Conservation (phyloP, 345 rosid genomes). For the Linum tenue region DNA sequence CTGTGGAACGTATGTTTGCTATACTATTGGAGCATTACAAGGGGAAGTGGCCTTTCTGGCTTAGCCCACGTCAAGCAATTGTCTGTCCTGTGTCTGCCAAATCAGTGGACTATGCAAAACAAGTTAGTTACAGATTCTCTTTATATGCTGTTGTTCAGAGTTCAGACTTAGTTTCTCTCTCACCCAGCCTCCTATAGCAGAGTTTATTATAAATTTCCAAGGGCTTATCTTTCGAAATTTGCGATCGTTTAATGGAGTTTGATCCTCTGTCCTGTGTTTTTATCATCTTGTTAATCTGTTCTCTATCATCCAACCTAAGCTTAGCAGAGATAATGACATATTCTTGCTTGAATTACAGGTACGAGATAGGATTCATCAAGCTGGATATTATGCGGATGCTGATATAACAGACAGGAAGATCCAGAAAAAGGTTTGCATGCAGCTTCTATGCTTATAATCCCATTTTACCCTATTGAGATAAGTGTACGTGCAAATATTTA, state of each 20-base stretch:
- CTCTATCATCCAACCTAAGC: not conserved
- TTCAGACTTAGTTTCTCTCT: not conserved
- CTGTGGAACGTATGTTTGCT: conserved; percentile 94
- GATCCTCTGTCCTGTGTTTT: too few species aligned
- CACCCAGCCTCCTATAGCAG: conserved; percentile 1
- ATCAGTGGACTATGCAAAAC: conserved; percentile 53
- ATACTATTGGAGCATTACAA: conserved; percentile 88
- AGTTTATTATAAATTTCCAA: not conserved
- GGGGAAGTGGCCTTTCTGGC: conserved; percentile 99
- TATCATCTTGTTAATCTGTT: too few species aligned
- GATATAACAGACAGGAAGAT: conserved; percentile 78
- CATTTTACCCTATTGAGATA: not conserved
- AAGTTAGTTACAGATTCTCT: conserved; percentile 35
- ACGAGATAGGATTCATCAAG: conserved; percentile 45
- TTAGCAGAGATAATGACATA: not conserved
- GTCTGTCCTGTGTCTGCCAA: conserved; percentile 92
- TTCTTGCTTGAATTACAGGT: conserved; percentile 36
- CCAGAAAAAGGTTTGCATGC: conserved; percentile 62
- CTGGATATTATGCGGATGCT: conserved; percentile 73
- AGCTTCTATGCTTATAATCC: not conserved
- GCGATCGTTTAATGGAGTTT: not conserved
- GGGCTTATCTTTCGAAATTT: not conserved
- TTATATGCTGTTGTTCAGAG: not conserved
- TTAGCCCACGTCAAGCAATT: conserved; percentile 97
- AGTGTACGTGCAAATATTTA: not conserved